A percentile compares a stretch with the other conserved stretches of the same genome.
phyloP scores from a whole-genome alignment of 2,329 filamentous ascomycete species.

The Clarireedia monteithiana region DNA sequence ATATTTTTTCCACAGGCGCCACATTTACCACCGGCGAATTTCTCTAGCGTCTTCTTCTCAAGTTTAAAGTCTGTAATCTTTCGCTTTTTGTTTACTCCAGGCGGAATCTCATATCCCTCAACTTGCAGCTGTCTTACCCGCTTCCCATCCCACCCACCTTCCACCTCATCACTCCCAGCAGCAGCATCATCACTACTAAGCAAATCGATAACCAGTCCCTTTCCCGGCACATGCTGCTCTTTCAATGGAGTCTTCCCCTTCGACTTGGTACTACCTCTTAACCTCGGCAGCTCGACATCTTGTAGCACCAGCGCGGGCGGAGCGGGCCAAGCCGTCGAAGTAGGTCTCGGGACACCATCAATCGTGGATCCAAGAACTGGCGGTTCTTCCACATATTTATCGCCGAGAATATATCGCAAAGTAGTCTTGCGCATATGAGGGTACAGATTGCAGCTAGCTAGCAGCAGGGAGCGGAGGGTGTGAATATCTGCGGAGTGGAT shows the following conservation, averaged over 20 bases:
- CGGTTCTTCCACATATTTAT: slow-evolving; percentile 1
- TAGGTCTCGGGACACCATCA: not conserved
- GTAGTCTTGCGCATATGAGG: not conserved
- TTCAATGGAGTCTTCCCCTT: not conserved
- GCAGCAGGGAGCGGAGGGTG: not conserved
- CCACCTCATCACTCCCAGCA: not conserved
- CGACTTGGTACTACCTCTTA: not conserved
- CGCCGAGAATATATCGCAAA: not conserved
- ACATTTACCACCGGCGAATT: not conserved
- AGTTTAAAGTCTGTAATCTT: not conserved
- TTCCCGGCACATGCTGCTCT: not conserved
- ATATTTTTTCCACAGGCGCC: not conserved
- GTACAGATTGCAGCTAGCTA: not conserved
- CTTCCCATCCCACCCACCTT: not conserved
- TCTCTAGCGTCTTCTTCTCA: no score
- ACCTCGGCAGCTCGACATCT: not conserved
- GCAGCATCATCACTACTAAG: not conserved
- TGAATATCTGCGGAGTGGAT: not conserved
- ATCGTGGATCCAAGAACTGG: not conserved
- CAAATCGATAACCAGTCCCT: not conserved
- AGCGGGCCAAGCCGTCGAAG: no score
- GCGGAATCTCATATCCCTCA: not conserved
- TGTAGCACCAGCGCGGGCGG: no score
- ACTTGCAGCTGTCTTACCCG: not conserved
- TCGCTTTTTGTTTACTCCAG: not conserved